These are phyloP conservation scores for Larix kaempferi DNA, from an alignment of 75 land plant species.

Conservation along the genomic window DNA sequence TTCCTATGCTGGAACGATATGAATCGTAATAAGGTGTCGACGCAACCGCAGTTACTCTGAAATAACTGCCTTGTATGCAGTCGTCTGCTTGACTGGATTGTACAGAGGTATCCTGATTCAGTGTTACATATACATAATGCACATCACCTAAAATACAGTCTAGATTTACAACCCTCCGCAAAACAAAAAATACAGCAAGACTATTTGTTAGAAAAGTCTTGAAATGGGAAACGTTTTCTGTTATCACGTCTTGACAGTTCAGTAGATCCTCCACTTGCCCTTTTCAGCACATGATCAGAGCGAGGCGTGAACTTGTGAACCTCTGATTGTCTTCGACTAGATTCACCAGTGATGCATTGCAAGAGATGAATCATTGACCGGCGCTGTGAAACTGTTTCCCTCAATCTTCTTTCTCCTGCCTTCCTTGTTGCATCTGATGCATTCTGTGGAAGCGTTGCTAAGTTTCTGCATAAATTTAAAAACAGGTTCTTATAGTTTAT, in stretches of 20 bases:
- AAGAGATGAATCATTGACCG: slow-evolving; percentile 1
- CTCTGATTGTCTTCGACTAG: slow-evolving; percentile 8
- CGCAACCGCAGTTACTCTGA: no score
- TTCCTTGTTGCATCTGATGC: neutral
- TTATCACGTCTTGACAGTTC: neutral
- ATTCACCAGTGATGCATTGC: slow-evolving; percentile 12
- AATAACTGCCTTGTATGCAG: no score
- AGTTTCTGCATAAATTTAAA: slow-evolving; percentile 3
- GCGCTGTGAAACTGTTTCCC: slow-evolving; percentile 8
- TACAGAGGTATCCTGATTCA: no score
- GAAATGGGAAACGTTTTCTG: slow-evolving; percentile 13
- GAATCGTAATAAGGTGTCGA: no score
- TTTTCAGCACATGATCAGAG: neutral
- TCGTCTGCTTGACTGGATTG: no score
- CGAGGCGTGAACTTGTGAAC: slow-evolving; percentile 9
- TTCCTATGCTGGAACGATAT: no score
- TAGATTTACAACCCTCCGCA: no score
- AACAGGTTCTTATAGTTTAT: neutral
- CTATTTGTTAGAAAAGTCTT: slow-evolving; percentile 20
- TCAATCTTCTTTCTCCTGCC: slow-evolving; percentile 16
- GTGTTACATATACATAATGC: no score
- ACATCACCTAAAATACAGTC: no score
- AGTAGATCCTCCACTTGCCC: neutral
- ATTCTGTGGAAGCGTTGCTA: slow-evolving; percentile 12
- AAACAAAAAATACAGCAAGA: neutral